A percentile compares a stretch with the other conserved stretches of the same genome.
Evolutionary conservation across 805 yeast genomes (phyloP).

Genomic region (Kuraishia hungarica): DNA sequence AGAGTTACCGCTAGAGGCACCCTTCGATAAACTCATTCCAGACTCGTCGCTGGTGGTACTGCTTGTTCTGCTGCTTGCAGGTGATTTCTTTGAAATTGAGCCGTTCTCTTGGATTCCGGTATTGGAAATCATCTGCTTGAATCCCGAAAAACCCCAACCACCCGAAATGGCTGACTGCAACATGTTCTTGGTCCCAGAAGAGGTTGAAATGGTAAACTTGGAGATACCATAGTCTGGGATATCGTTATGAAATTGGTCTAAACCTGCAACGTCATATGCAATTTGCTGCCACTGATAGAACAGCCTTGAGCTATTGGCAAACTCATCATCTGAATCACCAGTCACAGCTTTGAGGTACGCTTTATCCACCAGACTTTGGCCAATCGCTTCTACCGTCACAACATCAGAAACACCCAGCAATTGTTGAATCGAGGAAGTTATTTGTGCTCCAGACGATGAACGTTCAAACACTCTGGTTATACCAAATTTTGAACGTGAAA

Average conservation of each 20-base stretch:
- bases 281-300: conserved; percentile 74
- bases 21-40: conserved; percentile 6
- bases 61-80: neutral
- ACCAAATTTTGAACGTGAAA: conserved; percentile 49
- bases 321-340: conserved; percentile 50
- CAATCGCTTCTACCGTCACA: conserved; percentile 60
- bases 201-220: neutral
- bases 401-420: conserved; percentile 34
- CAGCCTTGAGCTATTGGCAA: conserved; percentile 68
- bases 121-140: neutral
- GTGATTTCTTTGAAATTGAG: neutral
- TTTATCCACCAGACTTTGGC: conserved; percentile 56
- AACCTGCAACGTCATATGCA: conserved; percentile 50
- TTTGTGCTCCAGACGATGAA: conserved; percentile 52
- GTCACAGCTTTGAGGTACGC: conserved; percentile 53
- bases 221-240: neutral
- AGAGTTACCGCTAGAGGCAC: conserved; percentile 4
- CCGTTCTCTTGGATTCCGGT: neutral
- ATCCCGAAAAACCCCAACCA: neutral
- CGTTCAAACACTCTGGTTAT: conserved; percentile 59
- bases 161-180: neutral
- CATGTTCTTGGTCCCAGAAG: neutral
- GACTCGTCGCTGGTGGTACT: neutral
- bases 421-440: conserved; percentile 50
- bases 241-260: neutral